These are phyloP conservation scores for Aspergillus egyptiacus DNA, from an alignment of 495 filamentous ascomycete genomes.

Conservation along the genomic window DNA sequence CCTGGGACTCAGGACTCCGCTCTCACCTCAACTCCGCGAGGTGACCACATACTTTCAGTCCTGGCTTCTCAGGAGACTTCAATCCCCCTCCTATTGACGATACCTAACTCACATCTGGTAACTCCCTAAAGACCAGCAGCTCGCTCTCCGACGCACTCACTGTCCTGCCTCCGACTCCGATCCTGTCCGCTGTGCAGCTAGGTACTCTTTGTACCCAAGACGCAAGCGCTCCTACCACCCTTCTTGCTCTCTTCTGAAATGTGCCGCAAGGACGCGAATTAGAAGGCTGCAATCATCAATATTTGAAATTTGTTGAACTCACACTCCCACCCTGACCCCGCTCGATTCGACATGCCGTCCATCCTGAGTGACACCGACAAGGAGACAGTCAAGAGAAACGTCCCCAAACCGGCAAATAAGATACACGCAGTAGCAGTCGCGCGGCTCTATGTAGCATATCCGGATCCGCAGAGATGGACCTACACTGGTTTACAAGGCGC, in stretches of 20 bases:
- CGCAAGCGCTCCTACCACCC: conserved; percentile 5
- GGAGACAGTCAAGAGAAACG: conserved; percentile 82
- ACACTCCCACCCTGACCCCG: conserved; percentile 5
- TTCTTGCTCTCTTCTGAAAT: conserved; percentile 28
- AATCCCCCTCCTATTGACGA: conserved; percentile 9
- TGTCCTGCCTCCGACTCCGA: background rate
- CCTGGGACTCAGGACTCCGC: conserved; percentile 9
- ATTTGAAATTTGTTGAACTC: background rate
- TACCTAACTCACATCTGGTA: conserved; percentile 13
- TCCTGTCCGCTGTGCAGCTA: conserved; percentile 12
- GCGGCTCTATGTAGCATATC: conserved; percentile 89
- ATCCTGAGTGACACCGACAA: conserved; percentile 88
- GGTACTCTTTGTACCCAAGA: conserved; percentile 13
- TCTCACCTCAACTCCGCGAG: conserved; percentile 6
- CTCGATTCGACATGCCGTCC: conserved; percentile 63
- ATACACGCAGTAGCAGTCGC: conserved; percentile 91
- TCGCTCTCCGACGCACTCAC: conserved; percentile 1
- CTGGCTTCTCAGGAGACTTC: background rate
- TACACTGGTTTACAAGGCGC: conserved; percentile 93
- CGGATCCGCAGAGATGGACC: conserved; percentile 79
- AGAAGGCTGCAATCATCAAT: conserved; percentile 8
- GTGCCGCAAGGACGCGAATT: conserved; percentile 19
- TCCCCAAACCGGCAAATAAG: conserved; percentile 90
- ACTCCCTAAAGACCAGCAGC: background rate
- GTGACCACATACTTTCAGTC: conserved; percentile 15